Evolutionary conservation across 768 basidiomycete species (phyloP).

Genomic region (Lactarius sp.): DNA sequence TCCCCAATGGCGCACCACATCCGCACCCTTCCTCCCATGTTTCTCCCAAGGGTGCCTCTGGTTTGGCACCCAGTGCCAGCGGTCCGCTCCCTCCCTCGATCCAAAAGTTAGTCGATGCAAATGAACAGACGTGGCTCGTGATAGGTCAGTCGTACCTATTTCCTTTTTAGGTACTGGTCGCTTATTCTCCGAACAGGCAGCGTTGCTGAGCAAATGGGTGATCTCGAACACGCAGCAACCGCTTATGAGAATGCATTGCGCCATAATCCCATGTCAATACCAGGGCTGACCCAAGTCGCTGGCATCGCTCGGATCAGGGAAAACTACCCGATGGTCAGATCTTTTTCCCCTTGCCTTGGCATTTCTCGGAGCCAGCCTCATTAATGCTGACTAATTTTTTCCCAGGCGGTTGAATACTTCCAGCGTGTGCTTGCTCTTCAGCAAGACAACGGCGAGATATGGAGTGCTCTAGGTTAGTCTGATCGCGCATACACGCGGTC

Average conservation of each 20-base stretch:
- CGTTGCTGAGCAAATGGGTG: conserved; percentile 92
- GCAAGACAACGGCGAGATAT: conserved; percentile 97
- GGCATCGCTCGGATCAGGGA: conserved; percentile 97
- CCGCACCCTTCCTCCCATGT: conserved; percentile 34
- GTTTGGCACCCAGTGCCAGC: conserved; percentile 26
- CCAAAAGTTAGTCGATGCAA: conserved; percentile 76
- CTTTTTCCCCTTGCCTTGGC: conserved; percentile 21
- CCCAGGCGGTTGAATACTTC: conserved; percentile 92
- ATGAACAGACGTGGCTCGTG: conserved; percentile 93
- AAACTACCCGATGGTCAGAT: conserved; percentile 86
- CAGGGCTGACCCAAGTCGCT: conserved; percentile 90
- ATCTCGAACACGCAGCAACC: conserved; percentile 85
- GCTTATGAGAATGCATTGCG: conserved; percentile 95
- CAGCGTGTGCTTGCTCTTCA: conserved; percentile 86
- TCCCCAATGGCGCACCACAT: conserved; percentile 42
- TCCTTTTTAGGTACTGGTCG: conserved; percentile 15
- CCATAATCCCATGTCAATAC: conserved; percentile 88
- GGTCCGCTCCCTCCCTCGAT: conserved; percentile 41
- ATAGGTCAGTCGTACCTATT: conserved; percentile 55
- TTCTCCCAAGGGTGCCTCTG: conserved; percentile 33
- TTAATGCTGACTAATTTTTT: conserved; percentile 26
- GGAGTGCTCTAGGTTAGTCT: conserved; percentile 84
- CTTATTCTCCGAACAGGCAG: conserved; percentile 55
- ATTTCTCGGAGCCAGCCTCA: conserved; percentile 10
- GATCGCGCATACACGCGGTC: conserved; percentile 25